Evolutionary conservation across 768 basidiomycete species (phyloP), one percentile per base, ranked within the genome.

Genomic region (Suillus cothurnatus): DNA sequence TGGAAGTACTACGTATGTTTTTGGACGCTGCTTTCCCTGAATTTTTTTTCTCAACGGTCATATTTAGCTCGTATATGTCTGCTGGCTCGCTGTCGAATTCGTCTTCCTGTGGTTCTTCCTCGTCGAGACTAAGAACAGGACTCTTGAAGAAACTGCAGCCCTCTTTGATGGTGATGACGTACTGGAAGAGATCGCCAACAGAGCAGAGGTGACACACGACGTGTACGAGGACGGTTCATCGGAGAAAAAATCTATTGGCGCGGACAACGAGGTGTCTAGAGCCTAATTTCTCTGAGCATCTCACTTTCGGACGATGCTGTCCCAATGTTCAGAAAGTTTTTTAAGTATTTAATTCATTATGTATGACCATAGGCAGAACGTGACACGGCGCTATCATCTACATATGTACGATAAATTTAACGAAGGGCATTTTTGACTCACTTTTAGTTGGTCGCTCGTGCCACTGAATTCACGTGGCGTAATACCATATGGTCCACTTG

Each of bases 91-190:
- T 47, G 85, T 85, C 74, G 90, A 93, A 79, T 75, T 81, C 62
- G 80, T 85, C 57, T 92, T 86, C 81, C 73, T 85, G 71, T 92
- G 83, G 80, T 79, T 88, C 80, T 91, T 82, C 76, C 73, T 90
- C 72, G 74, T 91, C 64, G 90, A 93, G 81, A 91, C 90, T 65
- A 89, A 86, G 81, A 83, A 84, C 75, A 85, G 84, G 66, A 86
- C 90, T 21, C 83, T 93, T 68, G 91, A 93, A 74, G 92, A 93
- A 80, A 92, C 91, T n/a, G 88, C 91, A 11, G 88, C 84, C 41
- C 74, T 93, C 61, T 93, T 93, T 81, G 91, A 93, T 69, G 91
- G 90, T 45, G 85, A 87, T 14, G 84, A 86, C 1, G 85, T 80
- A 28, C 72, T 83, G 31, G 70, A 76, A 14, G 70, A 67, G 61